Percentiles rank a stretch among this genome's conserved stretches.
Conservation (phyloP, 129 eudicot species). For the Helichrysum umbraculigerum region DNA sequence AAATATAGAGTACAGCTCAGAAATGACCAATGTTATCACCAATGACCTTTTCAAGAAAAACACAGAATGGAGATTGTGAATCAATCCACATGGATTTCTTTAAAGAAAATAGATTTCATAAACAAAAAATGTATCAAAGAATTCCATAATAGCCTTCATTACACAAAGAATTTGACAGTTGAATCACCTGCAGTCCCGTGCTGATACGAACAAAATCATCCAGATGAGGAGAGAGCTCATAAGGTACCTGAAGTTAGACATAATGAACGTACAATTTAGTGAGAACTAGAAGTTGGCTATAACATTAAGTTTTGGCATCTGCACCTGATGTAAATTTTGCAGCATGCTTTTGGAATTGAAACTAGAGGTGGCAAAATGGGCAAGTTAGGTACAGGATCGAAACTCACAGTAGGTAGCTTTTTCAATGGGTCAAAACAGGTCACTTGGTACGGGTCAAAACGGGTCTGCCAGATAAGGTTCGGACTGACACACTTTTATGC, state of each 20-base stretch:
- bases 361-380: background rate
- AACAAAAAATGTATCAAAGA: background rate
- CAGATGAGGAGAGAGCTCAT: slow-evolving; percentile 69
- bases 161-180: background rate
- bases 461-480: background rate
- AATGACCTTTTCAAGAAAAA: background rate
- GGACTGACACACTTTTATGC: background rate
- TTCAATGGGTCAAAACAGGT: background rate
- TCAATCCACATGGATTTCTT: background rate
- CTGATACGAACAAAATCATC: slow-evolving; percentile 80
- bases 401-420: background rate
- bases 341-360: background rate
- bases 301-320: slow-evolving; percentile 2
- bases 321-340: background rate
- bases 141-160: background rate
- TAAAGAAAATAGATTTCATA: background rate
- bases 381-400: background rate
- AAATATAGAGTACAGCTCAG: background rate
- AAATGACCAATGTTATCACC: background rate
- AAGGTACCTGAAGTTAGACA: slow-evolving; percentile 58
- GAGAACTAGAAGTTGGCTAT: background rate
- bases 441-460: background rate
- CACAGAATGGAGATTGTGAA: background rate
- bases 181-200: slow-evolving; percentile 81
- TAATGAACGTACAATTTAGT: background rate